phyloP scores from a whole-genome alignment of 2,329 filamentous ascomycete genomes.

The Monosporascus ibericus region DNA sequence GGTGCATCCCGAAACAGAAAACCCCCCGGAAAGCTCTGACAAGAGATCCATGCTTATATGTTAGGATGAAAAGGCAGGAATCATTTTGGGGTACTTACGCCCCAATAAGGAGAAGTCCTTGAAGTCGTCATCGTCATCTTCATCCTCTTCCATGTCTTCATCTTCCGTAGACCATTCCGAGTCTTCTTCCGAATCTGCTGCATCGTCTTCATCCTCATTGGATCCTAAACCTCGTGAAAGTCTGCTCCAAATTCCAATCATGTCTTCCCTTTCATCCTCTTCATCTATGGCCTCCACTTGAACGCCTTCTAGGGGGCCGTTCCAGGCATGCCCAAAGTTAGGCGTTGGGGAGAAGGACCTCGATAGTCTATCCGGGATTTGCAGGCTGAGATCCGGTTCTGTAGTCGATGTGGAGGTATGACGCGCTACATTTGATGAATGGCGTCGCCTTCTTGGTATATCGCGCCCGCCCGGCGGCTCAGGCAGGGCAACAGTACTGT shows the following conservation, averaged over 20 bases:
- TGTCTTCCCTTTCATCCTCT: slow-evolving; percentile 48
- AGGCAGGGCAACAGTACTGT: slow-evolving; percentile 5
- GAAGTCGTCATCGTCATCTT: slow-evolving; percentile 41
- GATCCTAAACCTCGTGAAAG: slow-evolving; percentile 32
- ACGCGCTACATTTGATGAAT: slow-evolving; percentile 24
- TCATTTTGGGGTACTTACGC: slow-evolving; percentile 19
- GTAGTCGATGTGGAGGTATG: slow-evolving; percentile 4
- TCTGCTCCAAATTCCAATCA: slow-evolving; percentile 53
- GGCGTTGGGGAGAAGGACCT: slow-evolving; percentile 38
- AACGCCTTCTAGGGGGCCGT: slow-evolving; percentile 12
- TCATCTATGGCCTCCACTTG: slow-evolving; percentile 22
- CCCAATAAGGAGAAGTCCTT: slow-evolving; percentile 31
- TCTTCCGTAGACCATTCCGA: slow-evolving; percentile 28
- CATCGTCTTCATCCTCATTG: slow-evolving; percentile 26
- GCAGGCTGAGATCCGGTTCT: slow-evolving; percentile 8
- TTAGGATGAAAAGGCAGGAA: no score
- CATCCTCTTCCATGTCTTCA: slow-evolving; percentile 41
- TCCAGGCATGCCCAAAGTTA: slow-evolving; percentile 13
- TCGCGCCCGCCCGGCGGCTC: slow-evolving; percentile 16
- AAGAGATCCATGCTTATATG: no score
- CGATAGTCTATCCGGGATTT: slow-evolving; percentile 34
- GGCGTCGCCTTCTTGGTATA: slow-evolving; percentile 21
- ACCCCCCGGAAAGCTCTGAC: no score
- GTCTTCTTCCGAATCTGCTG: slow-evolving; percentile 16
- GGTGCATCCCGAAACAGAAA: no score